A percentile compares a stretch with the other conserved stretches of the same genome.
These are phyloP conservation scores for Plantago ovata DNA, from an alignment of 257 asterid species.

Conservation along the genomic window DNA sequence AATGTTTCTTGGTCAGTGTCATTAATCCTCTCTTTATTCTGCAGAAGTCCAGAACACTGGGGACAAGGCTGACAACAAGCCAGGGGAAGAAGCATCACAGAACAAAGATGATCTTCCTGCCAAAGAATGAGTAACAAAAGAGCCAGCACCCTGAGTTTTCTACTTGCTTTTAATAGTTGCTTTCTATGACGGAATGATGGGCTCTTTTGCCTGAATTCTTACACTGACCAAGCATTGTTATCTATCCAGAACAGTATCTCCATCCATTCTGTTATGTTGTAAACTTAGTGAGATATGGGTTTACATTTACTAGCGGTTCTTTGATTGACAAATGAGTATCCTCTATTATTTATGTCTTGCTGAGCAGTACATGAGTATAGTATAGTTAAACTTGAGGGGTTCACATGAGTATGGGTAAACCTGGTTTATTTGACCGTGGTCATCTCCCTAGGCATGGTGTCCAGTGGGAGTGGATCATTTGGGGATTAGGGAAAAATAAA, in stretches of 20 bases:
- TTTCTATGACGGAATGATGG: slow-evolving; percentile 23
- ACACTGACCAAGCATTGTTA: slow-evolving; percentile 17
- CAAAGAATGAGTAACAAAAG: slow-evolving; percentile 29
- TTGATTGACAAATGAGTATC: neutral
- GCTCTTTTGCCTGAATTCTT: slow-evolving; percentile 21
- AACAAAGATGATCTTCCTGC: slow-evolving; percentile 34
- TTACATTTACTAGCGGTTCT: neutral
- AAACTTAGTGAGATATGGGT: slow-evolving; percentile 6
- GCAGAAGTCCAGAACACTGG: slow-evolving; percentile 47
- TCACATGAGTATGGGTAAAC: too few relatives aligned
- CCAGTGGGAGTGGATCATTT: too few relatives aligned
- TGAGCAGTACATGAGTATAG: too few relatives aligned
- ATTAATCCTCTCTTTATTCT: neutral
- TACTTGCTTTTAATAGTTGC: slow-evolving; percentile 21
- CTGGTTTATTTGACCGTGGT: too few relatives aligned
- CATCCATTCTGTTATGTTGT: slow-evolving; percentile 21
- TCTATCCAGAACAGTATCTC: slow-evolving; percentile 16
- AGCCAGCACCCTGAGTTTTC: slow-evolving; percentile 7
- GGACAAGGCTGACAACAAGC: slow-evolving; percentile 29
- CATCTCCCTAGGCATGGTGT: too few relatives aligned
- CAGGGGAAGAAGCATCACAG: slow-evolving; percentile 32
- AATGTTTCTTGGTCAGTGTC: neutral
- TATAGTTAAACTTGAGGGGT: too few relatives aligned
- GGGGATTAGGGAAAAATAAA: too few relatives aligned
- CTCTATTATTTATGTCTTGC: too few relatives aligned